Evolutionary conservation across 495 filamentous ascomycete genomes (phyloP).

Genomic region (Podospora conica): DNA sequence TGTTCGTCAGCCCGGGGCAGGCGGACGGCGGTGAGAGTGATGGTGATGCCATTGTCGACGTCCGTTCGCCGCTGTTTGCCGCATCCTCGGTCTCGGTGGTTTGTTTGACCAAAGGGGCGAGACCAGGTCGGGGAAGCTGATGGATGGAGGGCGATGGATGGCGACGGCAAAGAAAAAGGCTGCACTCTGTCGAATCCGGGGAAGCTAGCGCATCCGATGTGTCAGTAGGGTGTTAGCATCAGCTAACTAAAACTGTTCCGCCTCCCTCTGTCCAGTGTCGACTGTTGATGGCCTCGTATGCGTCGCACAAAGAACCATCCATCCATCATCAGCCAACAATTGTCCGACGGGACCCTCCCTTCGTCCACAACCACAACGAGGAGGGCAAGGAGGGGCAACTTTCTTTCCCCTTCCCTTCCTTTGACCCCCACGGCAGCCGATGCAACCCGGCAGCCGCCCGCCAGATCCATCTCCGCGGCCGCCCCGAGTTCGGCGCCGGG

Average conservation of each 20-base stretch:
- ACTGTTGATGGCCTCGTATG: background rate
- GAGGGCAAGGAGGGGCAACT: too few relatives aligned
- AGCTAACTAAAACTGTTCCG: slow-evolving; percentile 9
- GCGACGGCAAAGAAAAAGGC: background rate
- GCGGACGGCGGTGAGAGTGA: background rate
- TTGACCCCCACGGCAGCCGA: background rate
- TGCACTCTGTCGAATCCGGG: background rate
- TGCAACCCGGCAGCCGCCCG: background rate
- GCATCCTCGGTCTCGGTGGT: background rate
- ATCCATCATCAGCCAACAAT: background rate
- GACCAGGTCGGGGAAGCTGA: too few relatives aligned
- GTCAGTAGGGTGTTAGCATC: slow-evolving; percentile 8
- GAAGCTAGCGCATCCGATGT: slow-evolving; percentile 4
- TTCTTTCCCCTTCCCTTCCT: background rate
- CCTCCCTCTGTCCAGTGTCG: background rate
- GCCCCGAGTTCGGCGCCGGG: background rate
- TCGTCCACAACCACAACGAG: too few relatives aligned
- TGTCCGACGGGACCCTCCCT: background rate
- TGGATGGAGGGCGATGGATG: too few relatives aligned
- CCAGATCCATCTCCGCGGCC: background rate
- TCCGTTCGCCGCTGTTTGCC: background rate
- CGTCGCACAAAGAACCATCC: background rate
- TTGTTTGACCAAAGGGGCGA: background rate
- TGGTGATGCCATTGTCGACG: background rate
- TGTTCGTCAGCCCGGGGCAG: background rate